Conservation (phyloP, 148 eudicot species). For the Vaccinium myrtillus region DNA sequence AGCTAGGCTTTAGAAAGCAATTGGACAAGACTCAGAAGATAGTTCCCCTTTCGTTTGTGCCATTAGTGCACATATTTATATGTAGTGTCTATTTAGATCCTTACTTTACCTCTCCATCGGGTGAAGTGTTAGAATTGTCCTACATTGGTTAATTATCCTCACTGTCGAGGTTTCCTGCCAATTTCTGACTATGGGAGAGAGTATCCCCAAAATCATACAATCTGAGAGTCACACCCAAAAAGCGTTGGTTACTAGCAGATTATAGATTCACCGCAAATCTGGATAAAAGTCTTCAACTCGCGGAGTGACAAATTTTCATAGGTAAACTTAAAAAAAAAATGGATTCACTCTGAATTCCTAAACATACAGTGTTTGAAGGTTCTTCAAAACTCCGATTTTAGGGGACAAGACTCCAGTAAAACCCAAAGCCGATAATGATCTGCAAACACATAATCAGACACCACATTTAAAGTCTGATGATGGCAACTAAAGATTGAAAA, state of each 20-base stretch:
- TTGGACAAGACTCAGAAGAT: background rate
- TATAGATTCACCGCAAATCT: background rate
- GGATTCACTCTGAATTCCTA: background rate
- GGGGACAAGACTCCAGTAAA: conserved; percentile 69
- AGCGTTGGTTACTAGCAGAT: background rate
- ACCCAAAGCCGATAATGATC: conserved; percentile 76
- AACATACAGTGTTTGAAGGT: conserved; percentile 72
- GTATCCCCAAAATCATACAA: too few species aligned
- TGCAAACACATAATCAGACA: conserved; percentile 31
- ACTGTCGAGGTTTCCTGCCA: background rate
- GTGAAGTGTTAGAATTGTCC: background rate
- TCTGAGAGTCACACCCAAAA: background rate
- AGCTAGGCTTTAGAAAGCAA: background rate
- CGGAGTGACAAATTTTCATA: background rate
- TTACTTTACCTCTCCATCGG: background rate
- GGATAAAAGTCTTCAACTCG: background rate
- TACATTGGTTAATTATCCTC: background rate
- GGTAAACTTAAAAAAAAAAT: background rate
- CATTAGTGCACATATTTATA: background rate
- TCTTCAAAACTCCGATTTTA: conserved; percentile 52
- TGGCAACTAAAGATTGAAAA: conserved; percentile 2
- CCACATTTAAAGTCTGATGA: background rate
- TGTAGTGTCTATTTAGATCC: background rate
- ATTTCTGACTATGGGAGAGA: background rate
- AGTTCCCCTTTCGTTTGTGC: background rate